Conservation (phyloP, 192 early-diverging fungal species). For the Mortierella claussenii region DNA sequence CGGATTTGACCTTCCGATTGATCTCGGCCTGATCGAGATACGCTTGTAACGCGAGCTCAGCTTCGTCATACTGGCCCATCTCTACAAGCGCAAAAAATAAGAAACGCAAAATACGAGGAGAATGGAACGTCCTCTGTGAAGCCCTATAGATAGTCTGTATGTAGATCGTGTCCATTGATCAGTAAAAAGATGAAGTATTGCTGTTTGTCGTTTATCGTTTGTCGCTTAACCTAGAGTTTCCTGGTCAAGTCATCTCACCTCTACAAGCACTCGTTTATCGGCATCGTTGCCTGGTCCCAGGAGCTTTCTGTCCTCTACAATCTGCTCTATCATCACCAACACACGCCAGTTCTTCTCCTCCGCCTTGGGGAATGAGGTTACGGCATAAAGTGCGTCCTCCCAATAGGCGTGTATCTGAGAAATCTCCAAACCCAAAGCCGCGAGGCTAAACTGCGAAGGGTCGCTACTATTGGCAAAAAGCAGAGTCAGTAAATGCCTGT, state of each 20-base stretch:
- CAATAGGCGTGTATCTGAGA: conserved; percentile 67
- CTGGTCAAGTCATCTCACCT: conserved; percentile 23
- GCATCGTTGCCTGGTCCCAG: conserved; percentile 59
- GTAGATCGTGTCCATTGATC: no score
- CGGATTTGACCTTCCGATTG: conserved; percentile 38
- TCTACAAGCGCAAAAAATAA: conserved; percentile 64
- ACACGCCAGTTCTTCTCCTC: conserved; percentile 68
- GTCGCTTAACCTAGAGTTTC: neutral
- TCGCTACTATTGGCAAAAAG: conserved; percentile 17
- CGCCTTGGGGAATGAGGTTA: conserved; percentile 69
- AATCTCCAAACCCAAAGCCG: conserved; percentile 58
- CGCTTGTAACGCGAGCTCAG: conserved; percentile 68
- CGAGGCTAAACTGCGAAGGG: conserved; percentile 19
- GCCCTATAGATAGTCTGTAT: conserved; percentile 73
- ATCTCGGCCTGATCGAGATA: conserved; percentile 67
- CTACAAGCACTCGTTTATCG: conserved; percentile 67
- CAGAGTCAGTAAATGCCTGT: neutral
- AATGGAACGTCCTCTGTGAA: conserved; percentile 75
- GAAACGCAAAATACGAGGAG: conserved; percentile 73
- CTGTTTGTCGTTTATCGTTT: neutral
- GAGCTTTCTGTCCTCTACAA: conserved; percentile 69
- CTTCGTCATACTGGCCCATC: conserved; percentile 81
- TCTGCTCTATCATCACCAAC: conserved; percentile 68
- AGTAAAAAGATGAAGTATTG: neutral
- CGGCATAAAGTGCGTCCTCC: conserved; percentile 65